Base-by-base conservation (phyloP, 176 grass and related monocot species). In the Triticum dicoccoides region DNA sequence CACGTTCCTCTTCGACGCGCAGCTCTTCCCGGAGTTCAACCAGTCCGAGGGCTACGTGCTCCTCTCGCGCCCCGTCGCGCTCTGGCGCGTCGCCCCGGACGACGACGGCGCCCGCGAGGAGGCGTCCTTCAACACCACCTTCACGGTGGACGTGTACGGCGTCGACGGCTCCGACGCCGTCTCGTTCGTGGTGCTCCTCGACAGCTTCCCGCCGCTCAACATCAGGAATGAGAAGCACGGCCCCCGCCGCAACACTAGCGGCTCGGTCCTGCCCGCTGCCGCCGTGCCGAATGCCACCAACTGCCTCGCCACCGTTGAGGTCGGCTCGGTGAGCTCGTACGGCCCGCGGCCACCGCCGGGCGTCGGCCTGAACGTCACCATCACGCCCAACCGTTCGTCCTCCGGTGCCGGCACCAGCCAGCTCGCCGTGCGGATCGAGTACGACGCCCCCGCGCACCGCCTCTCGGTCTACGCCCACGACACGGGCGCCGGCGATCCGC, bases 351-450 rank as follows among this genome's bases (percentile, higher is more conserved):
- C 0, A 11, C 24, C 85, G 0, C 56, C 85, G 0, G 41, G 69
- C 29, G 37, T 73, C 21, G 85, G 85, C 13, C 42, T 87, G 14
- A 81, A 87, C 78, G n/a, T 87, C 85, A 87, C 85, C 78, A 69
- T 87, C 58, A 38, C 59, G 6, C 41, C 85, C 4, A 85, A 67
- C 73, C 12, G 42, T 0, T 32, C 73, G 8, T 44, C 39, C 14
- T 0, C 4, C 70, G 39, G 11, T 3, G 59, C 21, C 21, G 21
- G 3, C n/a, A 64, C n/a, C 21, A 11, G n/a, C 65, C 65, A 35
- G 65, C 65, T 56, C 21, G 41, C 61, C 41, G 62, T 87, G 29
- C 80, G 78, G 41, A 21, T 81, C 20, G 21, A 52, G 30, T 87
- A 87, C 69, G 10, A 20, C 58, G 85, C 85, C 56, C 14, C 6